These are phyloP conservation scores for Solioccasus polychromus DNA, from an alignment of 768 basidiomycete species.

Conservation along the genomic window DNA sequence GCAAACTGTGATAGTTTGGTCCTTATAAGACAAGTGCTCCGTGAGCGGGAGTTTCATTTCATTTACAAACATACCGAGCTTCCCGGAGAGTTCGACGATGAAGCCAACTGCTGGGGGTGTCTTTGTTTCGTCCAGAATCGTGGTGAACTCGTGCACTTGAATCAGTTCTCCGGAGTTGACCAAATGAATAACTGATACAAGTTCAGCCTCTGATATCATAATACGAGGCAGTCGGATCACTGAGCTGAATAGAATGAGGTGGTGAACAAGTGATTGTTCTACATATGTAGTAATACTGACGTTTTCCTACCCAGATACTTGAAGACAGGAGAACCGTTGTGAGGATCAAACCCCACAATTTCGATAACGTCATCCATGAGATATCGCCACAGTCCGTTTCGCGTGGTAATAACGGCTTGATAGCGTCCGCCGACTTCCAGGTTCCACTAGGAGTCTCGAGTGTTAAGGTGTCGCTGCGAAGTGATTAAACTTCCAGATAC, in stretches of 20 bases:
- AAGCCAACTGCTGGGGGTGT: slow-evolving; percentile 9
- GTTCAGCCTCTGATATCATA: slow-evolving; percentile 2
- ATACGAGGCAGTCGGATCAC: slow-evolving; percentile 4
- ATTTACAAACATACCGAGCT: neutral
- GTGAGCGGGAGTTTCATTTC: neutral
- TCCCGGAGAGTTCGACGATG: slow-evolving; percentile 10
- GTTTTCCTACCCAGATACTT: slow-evolving; percentile 8
- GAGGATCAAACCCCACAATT: slow-evolving; percentile 12
- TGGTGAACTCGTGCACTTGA: slow-evolving; percentile 11
- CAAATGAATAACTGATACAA: slow-evolving; percentile 1
- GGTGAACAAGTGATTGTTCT: neutral
- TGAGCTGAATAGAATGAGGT: neutral
- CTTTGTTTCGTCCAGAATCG: slow-evolving; percentile 8
- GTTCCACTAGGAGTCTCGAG: slow-evolving; percentile 2
- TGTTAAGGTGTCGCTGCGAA: neutral
- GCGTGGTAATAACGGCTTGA: slow-evolving; percentile 12
- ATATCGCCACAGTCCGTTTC: slow-evolving; percentile 18
- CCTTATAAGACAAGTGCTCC: neutral
- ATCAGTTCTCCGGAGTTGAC: slow-evolving; percentile 5
- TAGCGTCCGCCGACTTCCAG: slow-evolving; percentile 8
- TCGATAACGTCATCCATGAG: slow-evolving; percentile 13
- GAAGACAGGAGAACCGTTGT: slow-evolving; percentile 9
- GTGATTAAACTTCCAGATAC: neutral
- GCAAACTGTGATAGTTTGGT: too few species aligned
- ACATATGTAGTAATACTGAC: neutral